Conservation (phyloP, 1,284 basidiomycete species). For the Irpex sp. region DNA sequence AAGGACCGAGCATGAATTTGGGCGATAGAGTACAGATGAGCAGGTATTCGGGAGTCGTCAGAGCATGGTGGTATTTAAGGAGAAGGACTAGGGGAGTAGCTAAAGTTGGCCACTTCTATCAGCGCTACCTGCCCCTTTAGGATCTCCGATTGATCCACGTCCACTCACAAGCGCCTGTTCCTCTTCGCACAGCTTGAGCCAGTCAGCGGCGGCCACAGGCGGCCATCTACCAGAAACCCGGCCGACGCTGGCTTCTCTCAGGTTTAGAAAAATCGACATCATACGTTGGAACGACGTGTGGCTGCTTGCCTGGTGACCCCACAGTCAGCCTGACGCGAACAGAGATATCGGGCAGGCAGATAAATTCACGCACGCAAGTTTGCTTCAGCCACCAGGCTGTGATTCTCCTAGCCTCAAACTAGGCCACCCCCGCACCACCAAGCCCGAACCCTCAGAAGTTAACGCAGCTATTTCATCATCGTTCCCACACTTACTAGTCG, state of each 20-base stretch:
- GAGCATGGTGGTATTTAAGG: background rate
- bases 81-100: background rate
- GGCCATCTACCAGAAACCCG: no score
- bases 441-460: no score
- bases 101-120: background rate
- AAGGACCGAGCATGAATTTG: background rate
- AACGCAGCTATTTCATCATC: no score
- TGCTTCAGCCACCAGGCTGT: background rate
- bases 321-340: background rate
- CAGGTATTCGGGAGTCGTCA: background rate
- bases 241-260: no score
- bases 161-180: background rate
- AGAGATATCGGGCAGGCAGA: background rate
- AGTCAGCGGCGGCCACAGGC: no score
- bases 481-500: no score
- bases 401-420: background rate
- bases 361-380: background rate
- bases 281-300: no score
- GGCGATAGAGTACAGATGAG: background rate
- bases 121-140: background rate
- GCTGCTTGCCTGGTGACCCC: no score
- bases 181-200: background rate
- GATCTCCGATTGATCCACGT: background rate
- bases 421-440: background rate
- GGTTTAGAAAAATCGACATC: no score